Percentiles rank a stretch among this genome's conserved stretches.
phyloP scores from a whole-genome alignment of 148 eudicot species.

The Silene conica region DNA sequence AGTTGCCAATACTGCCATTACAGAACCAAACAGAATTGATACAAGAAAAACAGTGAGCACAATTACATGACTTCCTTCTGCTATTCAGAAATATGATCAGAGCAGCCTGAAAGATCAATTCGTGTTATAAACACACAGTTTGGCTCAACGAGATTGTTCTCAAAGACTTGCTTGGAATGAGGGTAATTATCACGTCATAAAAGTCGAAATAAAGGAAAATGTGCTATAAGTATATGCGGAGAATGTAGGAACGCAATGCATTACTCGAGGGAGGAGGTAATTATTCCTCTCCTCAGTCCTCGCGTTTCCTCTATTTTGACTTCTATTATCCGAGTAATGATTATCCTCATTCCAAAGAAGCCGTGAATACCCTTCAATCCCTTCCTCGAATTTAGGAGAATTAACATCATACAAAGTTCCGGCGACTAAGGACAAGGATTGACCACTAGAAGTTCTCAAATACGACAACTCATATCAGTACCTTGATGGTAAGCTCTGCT shows the following conservation, averaged over 20 bases:
- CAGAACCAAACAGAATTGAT: neutral
- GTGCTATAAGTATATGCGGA: neutral
- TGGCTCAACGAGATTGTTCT: slow-evolving; percentile 11
- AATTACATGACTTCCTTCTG: slow-evolving; percentile 21
- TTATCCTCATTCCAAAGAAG: neutral
- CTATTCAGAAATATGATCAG: slow-evolving; percentile 14
- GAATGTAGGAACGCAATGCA: too few relatives aligned
- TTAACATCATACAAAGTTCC: slow-evolving; percentile 10
- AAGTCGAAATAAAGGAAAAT: neutral
- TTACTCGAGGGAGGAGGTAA: too few relatives aligned
- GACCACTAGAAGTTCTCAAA: neutral
- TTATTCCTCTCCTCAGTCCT: neutral
- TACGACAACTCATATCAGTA: slow-evolving; percentile 27
- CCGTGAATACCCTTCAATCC: slow-evolving; percentile 10
- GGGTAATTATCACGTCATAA: neutral
- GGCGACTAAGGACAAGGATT: neutral
- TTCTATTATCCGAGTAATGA: neutral
- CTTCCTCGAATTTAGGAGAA: neutral
- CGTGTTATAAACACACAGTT: slow-evolving; percentile 9
- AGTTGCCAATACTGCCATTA: neutral
- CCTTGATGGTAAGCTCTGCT: slow-evolving; percentile 83
- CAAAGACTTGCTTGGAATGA: neutral
- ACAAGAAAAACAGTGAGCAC: neutral
- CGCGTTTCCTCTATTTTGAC: neutral
- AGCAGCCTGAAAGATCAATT: slow-evolving; percentile 13